Percentiles rank a stretch among this genome's conserved stretches.
These are phyloP conservation scores for Didymella glomerata DNA, from an alignment of 2,329 filamentous ascomycete species.

Conservation along the genomic window DNA sequence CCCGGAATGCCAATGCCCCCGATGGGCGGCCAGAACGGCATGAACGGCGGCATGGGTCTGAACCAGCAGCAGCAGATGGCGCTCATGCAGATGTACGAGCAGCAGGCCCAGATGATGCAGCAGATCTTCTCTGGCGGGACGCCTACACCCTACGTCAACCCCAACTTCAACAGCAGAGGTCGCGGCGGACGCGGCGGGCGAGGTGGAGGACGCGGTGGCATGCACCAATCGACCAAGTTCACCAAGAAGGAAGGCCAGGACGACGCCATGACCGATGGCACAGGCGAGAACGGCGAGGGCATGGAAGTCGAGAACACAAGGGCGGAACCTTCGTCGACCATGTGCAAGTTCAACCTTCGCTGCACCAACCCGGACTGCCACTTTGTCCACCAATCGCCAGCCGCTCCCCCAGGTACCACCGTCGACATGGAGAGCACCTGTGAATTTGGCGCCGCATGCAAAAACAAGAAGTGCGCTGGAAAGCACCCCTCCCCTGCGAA, in stretches of 20 bases:
- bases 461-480: conserved; percentile 91
- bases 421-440: conserved; percentile 85
- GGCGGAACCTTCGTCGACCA: conserved; percentile 67
- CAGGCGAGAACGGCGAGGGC: conserved; percentile 52
- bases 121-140: conserved; percentile 51
- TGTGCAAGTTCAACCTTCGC: conserved; percentile 88
- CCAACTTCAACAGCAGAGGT: conserved; percentile 56
- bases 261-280: conserved; percentile 49
- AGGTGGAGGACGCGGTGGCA: conserved; percentile 62
- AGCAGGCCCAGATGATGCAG: conserved; percentile 72
- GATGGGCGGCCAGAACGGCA: conserved; percentile 55
- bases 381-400: conserved; percentile 93
- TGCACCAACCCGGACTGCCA: conserved; percentile 91
- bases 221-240: conserved; percentile 63
- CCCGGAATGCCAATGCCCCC: conserved; percentile 42
- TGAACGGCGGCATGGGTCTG: conserved; percentile 55
- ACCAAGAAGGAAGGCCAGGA: conserved; percentile 57
- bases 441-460: conserved; percentile 88
- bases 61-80: conserved; percentile 75
- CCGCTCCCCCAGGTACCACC: conserved; percentile 77
- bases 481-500: conserved; percentile 92
- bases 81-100: conserved; percentile 79
- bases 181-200: conserved; percentile 41
- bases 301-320: conserved; percentile 72
- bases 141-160: conserved; percentile 62